Base-by-base conservation (phyloP, 2,329 filamentous ascomycete genomes). In the Fusarium verrucosum region DNA sequence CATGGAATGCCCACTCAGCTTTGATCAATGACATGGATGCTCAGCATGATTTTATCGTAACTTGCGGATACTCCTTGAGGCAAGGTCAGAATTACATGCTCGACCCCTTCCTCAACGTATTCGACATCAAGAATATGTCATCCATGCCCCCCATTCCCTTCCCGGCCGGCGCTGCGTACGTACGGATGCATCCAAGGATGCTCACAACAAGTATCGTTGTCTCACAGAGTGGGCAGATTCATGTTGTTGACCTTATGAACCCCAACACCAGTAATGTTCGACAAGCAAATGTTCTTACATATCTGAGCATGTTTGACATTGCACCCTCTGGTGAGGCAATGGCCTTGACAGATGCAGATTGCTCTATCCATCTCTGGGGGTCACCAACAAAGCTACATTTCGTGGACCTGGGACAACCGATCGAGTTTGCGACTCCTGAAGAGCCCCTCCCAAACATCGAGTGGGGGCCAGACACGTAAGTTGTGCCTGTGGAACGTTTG, bases 1-100 rank as follows among this genome's bases (percentile, higher is more conserved):
- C 87, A 11, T 99, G 95, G 91, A 92, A 92, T 74, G 93, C 94
- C 1, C 95, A 99, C 74, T 89, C 90, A 2, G 91, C 92, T 10
- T 87, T 89, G 47, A 92, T 99, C 74, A 97, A 92, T 76, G 94
- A 98, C 75, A 97, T 99, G 92, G 95, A 99, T 79, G 92, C 94
- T 10, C 92, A 95, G 73, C 92, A 95, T 72, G 94, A 98, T 75
- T 95, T 95, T 68, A 88, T 99, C 50, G 91, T 98, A 20, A 98
- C 95, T 6, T 99, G 95, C 76, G 95, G 95, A 32, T 96, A 92
- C 78, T 96, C 94, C 2, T 85, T 92, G 22, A 87, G 94, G 67
- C 92, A 94, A 72, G 78, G 80, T 3, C 80, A 82, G 54, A 87
- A 88, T 36, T 91, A 91, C 64, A 93, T 96, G 81, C 86, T 96